A percentile compares a stretch with the other conserved stretches of the same genome.
Evolutionary conservation across 495 filamentous ascomycete genomes (phyloP).

Genomic region (Collariella sp.): DNA sequence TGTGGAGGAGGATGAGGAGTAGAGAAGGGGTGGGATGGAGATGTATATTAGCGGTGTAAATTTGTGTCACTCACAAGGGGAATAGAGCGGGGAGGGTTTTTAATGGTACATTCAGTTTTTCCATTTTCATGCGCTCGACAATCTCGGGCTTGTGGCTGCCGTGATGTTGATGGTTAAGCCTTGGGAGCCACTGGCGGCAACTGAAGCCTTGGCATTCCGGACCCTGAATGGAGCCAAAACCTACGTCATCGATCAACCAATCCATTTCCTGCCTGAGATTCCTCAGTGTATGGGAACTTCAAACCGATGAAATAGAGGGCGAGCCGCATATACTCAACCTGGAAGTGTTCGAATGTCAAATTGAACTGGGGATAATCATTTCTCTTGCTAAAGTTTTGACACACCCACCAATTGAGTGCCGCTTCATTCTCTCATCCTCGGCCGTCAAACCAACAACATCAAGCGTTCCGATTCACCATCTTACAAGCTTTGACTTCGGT

Average conservation of each 20-base stretch:
- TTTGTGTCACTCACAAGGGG: neutral
- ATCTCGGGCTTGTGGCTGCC: neutral
- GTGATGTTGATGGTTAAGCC: neutral
- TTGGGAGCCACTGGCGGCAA: neutral
- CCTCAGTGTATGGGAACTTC: no score
- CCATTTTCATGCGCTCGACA: neutral
- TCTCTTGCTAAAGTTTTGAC: no score
- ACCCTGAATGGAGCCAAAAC: neutral
- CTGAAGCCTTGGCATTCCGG: neutral
- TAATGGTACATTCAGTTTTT: neutral
- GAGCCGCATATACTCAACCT: no score
- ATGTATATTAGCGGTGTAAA: slow-evolving; percentile 6
- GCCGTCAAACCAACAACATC: neutral
- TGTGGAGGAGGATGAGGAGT: slow-evolving; percentile 48
- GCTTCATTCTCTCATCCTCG: neutral
- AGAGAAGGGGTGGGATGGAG: neutral
- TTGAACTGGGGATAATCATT: no score
- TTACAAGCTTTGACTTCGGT: no score
- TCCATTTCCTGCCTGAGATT: neutral
- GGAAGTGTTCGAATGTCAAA: no score
- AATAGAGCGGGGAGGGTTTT: neutral
- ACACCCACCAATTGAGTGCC: no score
- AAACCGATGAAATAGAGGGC: no score
- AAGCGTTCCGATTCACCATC: no score
- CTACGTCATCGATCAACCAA: slow-evolving; percentile 6